phyloP scores from a whole-genome alignment of 2,329 filamentous ascomycete species.

The Helotiales sp. region DNA sequence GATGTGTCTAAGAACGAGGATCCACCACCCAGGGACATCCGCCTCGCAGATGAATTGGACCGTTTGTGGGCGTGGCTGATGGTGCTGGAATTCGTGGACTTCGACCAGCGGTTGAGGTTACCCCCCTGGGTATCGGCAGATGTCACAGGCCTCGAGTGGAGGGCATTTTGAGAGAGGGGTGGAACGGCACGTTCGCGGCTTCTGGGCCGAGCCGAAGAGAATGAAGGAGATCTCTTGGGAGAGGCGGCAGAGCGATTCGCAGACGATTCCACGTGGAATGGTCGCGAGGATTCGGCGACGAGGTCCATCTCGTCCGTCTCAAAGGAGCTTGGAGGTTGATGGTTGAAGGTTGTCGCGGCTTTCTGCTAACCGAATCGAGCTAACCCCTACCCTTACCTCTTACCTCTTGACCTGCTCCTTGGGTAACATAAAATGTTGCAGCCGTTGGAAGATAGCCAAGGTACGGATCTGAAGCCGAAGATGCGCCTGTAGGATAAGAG shows the following conservation, averaged over 20 bases:
- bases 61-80: slow-evolving; percentile 27
- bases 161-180: slow-evolving; percentile 27
- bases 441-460: neutral
- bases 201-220: slow-evolving; percentile 11
- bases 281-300: slow-evolving; percentile 12
- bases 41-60: slow-evolving; percentile 31
- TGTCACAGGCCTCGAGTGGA: slow-evolving; percentile 30
- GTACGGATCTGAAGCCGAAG: neutral
- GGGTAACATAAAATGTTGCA: slow-evolving; percentile 6
- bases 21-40: slow-evolving; percentile 31
- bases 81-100: slow-evolving; percentile 33
- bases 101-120: slow-evolving; percentile 37
- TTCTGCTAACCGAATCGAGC: slow-evolving; percentile 2
- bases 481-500: neutral
- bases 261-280: slow-evolving; percentile 17
- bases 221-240: slow-evolving; percentile 22
- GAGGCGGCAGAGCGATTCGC: slow-evolving; percentile 5
- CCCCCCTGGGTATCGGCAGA: slow-evolving; percentile 31
- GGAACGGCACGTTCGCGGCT: slow-evolving; percentile 23
- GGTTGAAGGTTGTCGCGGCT: neutral
- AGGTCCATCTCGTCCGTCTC: slow-evolving; percentile 20
- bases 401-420: slow-evolving; percentile 7
- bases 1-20: slow-evolving; percentile 28
- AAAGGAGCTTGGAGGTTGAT: neutral
- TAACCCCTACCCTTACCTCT: no score